Conservation (phyloP, 768 basidiomycete species). For the Kwoniella europaea region DNA sequence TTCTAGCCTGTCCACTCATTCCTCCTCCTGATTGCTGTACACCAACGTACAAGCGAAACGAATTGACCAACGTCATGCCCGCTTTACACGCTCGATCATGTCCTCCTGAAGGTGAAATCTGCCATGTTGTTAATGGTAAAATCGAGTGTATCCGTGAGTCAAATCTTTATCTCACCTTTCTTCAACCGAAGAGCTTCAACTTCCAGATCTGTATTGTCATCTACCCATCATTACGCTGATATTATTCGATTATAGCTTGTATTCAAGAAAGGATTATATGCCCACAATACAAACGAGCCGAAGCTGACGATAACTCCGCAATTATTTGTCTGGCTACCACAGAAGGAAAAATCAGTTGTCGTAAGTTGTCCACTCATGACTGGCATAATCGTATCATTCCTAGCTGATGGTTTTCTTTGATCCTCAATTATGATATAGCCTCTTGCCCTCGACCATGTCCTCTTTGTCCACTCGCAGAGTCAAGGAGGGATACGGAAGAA, state of each 20-base stretch:
- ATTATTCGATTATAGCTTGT: not conserved
- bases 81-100: constrained; percentile 9
- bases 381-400: too few species aligned
- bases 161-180: not conserved
- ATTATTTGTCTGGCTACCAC: constrained; percentile 4
- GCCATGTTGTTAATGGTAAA: not conserved
- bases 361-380: not conserved
- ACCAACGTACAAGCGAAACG: not conserved
- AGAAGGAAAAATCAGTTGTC: not conserved
- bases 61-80: not conserved
- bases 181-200: not conserved
- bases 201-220: too few species aligned
- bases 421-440: not conserved
- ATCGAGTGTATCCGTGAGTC: constrained; percentile 7
- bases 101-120: constrained; percentile 3
- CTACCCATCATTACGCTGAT: not conserved
- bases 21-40: constrained; percentile 5
- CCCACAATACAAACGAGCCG: not conserved
- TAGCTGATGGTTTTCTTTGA: too few species aligned
- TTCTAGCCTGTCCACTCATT: not conserved
- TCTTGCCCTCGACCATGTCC: constrained; percentile 5
- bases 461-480: not conserved
- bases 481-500: not conserved
- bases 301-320: not conserved
- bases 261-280: constrained; percentile 2